Evolutionary conservation across 805 yeast genomes (phyloP).

Genomic region (Kuraishia molischiana): DNA sequence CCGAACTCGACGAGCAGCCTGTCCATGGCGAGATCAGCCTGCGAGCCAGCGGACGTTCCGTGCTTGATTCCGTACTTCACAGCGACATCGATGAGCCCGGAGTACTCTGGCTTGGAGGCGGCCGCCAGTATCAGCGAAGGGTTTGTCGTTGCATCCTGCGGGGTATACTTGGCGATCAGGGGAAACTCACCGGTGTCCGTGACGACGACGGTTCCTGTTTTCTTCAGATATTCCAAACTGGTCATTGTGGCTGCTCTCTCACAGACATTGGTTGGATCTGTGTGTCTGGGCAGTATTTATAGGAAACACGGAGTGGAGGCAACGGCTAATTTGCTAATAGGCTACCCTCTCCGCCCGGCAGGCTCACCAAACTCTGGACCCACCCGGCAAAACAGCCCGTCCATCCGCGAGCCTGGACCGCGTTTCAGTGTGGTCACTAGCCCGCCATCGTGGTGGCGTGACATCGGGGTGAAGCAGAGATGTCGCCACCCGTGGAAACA

Average conservation of each 20-base stretch:
- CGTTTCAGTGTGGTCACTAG: no score
- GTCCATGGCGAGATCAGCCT: slow-evolving; percentile 69
- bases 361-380: no score
- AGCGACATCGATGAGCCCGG: slow-evolving; percentile 72
- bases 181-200: slow-evolving; percentile 94
- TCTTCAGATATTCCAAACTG: slow-evolving; percentile 62
- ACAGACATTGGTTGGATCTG: no score
- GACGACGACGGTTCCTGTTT: slow-evolving; percentile 82
- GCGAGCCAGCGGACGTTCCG: slow-evolving; percentile 40
- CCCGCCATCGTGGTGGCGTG: no score
- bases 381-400: no score
- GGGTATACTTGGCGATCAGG: slow-evolving; percentile 79
- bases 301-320: no score
- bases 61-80: slow-evolving; percentile 54
- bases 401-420: no score
- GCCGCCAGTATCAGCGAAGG: slow-evolving; percentile 90
- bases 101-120: slow-evolving; percentile 69
- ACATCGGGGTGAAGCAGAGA: no score
- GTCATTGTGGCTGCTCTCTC: background rate
- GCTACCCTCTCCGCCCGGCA: no score
- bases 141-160: slow-evolving; percentile 93
- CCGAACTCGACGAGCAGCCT: slow-evolving; percentile 83
- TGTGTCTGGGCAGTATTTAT: no score
- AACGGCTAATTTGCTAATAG: no score
- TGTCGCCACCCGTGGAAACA: no score